Base-by-base conservation (phyloP, 352 stramenopile species). In the Peronospora destructor region DNA sequence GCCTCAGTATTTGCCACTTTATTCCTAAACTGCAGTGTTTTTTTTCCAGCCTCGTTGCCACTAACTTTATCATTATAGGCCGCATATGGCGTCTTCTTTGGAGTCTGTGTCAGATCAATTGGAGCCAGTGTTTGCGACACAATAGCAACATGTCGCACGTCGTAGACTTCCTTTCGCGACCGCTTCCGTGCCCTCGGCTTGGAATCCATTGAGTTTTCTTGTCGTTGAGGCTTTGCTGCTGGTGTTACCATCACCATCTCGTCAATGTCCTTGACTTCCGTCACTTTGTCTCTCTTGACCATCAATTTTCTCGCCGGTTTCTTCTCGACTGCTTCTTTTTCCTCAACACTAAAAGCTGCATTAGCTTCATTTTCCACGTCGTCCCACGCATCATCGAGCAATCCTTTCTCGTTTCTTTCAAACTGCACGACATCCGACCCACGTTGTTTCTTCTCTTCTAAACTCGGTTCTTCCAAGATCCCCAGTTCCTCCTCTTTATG, bases 361-460 rank as follows among this genome's bases (percentile, higher is more conserved):
- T 60, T 44, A 5, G 59, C 45, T 10, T 39, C 45, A 12, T n/a
- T 46, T 12, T 62, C 53, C 0, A 6, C 26, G 23, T 71, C 52
- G 41, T 68, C 47, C 55, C 46, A 62, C 0, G 33, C 53, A 13
- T 68, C 52, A 1, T 66, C 46, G 13, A 60, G n/a, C 12, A 39
- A 61, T 13, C 12, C 38, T 39, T 45, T 23, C 13, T 33, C 42
- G 3, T 62, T 25, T 12, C 61, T 47, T 14, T 43, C 38, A 12
- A 43, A 34, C 13, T 30, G 40, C 26, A 41, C 40, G 6, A 56
- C 46, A 11, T 28, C 39, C n/a, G 59, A 39, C 21, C 66, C 57
- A 19, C 66, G 54, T 28, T 44, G 63, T 17, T 71, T 72, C 45
- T 73, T 79, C 39, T 75, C 52, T 7, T 44, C 49, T 6, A 44